These are phyloP conservation scores for Geum urbanum DNA, from an alignment of 306 rosid genomes.

Conservation along the genomic window DNA sequence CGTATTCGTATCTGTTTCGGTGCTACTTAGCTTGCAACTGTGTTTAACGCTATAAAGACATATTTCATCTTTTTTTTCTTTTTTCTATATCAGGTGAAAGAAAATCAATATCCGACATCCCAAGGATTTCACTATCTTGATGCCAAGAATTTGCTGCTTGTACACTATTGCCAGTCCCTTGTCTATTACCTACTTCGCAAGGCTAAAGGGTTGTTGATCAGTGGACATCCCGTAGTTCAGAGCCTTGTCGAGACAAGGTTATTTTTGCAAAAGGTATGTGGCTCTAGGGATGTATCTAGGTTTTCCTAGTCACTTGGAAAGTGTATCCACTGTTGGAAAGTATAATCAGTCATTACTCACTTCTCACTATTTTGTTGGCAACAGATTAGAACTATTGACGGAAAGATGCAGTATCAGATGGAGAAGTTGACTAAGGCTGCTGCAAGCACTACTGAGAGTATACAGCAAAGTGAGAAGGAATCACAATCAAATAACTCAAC, in stretches of 20 bases:
- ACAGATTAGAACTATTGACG: constrained; percentile 86
- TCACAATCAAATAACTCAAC: constrained; percentile 34
- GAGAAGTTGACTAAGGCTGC: constrained; percentile 67
- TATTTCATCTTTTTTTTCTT: constrained; percentile 2
- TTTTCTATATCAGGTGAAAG: constrained; percentile 49
- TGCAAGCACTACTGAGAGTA: constrained; percentile 37
- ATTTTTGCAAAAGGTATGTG: constrained; percentile 86
- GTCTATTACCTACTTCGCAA: constrained; percentile 76
- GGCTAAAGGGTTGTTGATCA: constrained; percentile 66
- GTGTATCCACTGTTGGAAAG: not conserved
- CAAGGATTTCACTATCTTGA: constrained; percentile 89
- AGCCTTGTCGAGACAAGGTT: constrained; percentile 78
- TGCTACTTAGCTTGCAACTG: not conserved
- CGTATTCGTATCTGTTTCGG: no score
- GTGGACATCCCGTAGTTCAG: constrained; percentile 67
- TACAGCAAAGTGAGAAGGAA: constrained; percentile 37
- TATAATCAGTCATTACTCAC: constrained; percentile 3
- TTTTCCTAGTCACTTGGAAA: not conserved
- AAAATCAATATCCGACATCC: constrained; percentile 51
- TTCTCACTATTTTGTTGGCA: constrained; percentile 18
- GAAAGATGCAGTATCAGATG: constrained; percentile 82
- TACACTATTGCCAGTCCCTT: constrained; percentile 77
- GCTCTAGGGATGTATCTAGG: constrained; percentile 19
- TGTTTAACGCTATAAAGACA: not conserved
- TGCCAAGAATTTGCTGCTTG: constrained; percentile 74